Conservation (phyloP, 2,329 filamentous ascomycete genomes). For the Leptographium wingfieldii region DNA sequence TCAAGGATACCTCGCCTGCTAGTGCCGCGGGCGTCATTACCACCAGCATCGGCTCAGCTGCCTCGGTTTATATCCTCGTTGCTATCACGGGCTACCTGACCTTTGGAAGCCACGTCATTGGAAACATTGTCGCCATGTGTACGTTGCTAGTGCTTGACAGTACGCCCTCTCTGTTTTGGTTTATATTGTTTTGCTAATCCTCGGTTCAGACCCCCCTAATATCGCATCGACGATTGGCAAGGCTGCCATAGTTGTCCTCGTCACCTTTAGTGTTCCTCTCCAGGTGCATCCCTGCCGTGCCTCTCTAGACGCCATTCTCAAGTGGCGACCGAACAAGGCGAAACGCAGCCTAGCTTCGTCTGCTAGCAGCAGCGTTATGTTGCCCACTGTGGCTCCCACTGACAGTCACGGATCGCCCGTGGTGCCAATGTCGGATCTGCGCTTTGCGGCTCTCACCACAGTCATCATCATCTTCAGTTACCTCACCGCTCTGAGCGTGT, state of each 20-base stretch:
- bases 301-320: slow-evolving; percentile 70
- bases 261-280: slow-evolving; percentile 91
- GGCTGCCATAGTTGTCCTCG: slow-evolving; percentile 86
- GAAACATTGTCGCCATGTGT: slow-evolving; percentile 93
- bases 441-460: slow-evolving; percentile 84
- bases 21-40: slow-evolving; percentile 68
- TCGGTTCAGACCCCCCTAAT: slow-evolving; percentile 48
- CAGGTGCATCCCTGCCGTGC: slow-evolving; percentile 94
- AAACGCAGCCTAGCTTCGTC: slow-evolving; percentile 23
- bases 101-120: slow-evolving; percentile 77
- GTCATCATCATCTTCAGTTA: slow-evolving; percentile 76
- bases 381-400: slow-evolving; percentile 22
- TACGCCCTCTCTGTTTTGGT: not conserved
- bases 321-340: slow-evolving; percentile 32
- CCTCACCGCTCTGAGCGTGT: slow-evolving; percentile 79
- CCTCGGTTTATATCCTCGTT: slow-evolving; percentile 75
- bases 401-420: slow-evolving; percentile 40
- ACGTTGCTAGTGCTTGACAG: slow-evolving; percentile 24
- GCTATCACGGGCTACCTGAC: slow-evolving; percentile 93
- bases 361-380: slow-evolving; percentile 28
- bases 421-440: slow-evolving; percentile 66
- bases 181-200: not conserved
- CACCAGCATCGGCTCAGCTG: slow-evolving; percentile 79
- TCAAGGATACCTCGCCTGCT: slow-evolving; percentile 65
- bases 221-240: slow-evolving; percentile 84